These are phyloP conservation scores for Trypanosoma lewisi DNA, from an alignment of 208 protist genomes.

Conservation along the genomic window DNA sequence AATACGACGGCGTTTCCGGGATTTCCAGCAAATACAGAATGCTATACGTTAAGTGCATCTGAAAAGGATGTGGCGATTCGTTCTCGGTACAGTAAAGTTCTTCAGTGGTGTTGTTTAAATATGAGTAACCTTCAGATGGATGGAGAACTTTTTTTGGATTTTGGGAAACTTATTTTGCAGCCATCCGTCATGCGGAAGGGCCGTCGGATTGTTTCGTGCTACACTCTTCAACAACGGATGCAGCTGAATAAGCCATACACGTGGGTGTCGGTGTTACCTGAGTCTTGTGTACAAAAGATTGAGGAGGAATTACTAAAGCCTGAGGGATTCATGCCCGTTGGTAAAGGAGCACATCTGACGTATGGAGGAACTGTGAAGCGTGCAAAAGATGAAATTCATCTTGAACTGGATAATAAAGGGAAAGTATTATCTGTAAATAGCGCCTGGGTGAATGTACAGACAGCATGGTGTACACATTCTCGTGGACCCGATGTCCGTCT, in stretches of 20 bases:
- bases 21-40: constrained; percentile 85
- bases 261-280: constrained; percentile 67
- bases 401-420: constrained; percentile 66
- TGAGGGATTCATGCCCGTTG: constrained; percentile 55
- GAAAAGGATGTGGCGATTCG: constrained; percentile 62
- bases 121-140: constrained; percentile 91
- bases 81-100: constrained; percentile 83
- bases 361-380: constrained; percentile 83
- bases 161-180: constrained; percentile 82
- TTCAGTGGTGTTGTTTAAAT: constrained; percentile 92
- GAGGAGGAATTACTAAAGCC: constrained; percentile 51
- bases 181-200: constrained; percentile 30
- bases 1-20: constrained; percentile 90
- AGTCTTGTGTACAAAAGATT: constrained; percentile 36
- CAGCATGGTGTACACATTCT: constrained; percentile 63
- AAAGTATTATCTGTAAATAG: constrained; percentile 58
- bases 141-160: constrained; percentile 70
- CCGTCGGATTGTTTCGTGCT: constrained; percentile 74
- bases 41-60: constrained; percentile 79
- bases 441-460: constrained; percentile 82
- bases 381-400: constrained; percentile 56
- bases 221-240: constrained; percentile 87
- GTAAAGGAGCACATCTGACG: constrained; percentile 35
- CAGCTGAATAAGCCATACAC: constrained; percentile 84
- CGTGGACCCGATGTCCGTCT: constrained; percentile 65